Evolutionary conservation across 768 basidiomycete species (phyloP).

Genomic region (Agrocybe praecox): DNA sequence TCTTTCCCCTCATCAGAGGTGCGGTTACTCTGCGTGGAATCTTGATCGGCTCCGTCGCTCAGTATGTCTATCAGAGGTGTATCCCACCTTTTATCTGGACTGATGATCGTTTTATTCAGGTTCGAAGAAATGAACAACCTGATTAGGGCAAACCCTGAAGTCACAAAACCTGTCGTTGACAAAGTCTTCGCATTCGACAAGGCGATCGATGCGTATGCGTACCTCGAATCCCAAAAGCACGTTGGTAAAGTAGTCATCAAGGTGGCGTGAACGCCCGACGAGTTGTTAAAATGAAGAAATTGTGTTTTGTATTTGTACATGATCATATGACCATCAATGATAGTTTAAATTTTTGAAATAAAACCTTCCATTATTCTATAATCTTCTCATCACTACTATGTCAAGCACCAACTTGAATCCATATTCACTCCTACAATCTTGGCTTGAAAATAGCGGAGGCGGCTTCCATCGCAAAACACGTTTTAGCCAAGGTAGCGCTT

Average conservation of each 20-base stretch:
- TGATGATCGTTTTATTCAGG: conserved; percentile 23
- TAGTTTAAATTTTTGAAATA: too few relatives aligned
- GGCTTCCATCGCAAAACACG: conserved; percentile 48
- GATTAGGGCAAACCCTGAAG: conserved; percentile 39
- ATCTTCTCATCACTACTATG: conserved; percentile 9
- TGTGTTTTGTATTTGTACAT: too few relatives aligned
- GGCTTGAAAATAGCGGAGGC: conserved; percentile 54
- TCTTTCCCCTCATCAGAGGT: conserved; percentile 35
- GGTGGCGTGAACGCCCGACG: conserved; percentile 25
- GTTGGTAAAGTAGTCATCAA: conserved; percentile 65
- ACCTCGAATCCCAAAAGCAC: conserved; percentile 57
- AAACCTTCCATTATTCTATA: not conserved
- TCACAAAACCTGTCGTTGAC: conserved; percentile 54
- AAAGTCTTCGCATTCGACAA: conserved; percentile 62
- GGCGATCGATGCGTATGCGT: conserved; percentile 50
- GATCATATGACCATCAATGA: too few relatives aligned
- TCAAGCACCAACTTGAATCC: conserved; percentile 16
- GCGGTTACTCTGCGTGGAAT: conserved; percentile 52
- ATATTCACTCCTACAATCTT: conserved; percentile 39
- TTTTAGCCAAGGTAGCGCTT: conserved; percentile 48
- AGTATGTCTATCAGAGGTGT: conserved; percentile 48
- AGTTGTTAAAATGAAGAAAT: not conserved
- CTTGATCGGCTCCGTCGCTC: conserved; percentile 54
- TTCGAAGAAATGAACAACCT: conserved; percentile 57
- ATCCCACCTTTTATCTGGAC: not conserved